Evolutionary conservation across 2,329 filamentous ascomycete genomes (phyloP).

Genomic region (Arthrobotrys megalospora): DNA sequence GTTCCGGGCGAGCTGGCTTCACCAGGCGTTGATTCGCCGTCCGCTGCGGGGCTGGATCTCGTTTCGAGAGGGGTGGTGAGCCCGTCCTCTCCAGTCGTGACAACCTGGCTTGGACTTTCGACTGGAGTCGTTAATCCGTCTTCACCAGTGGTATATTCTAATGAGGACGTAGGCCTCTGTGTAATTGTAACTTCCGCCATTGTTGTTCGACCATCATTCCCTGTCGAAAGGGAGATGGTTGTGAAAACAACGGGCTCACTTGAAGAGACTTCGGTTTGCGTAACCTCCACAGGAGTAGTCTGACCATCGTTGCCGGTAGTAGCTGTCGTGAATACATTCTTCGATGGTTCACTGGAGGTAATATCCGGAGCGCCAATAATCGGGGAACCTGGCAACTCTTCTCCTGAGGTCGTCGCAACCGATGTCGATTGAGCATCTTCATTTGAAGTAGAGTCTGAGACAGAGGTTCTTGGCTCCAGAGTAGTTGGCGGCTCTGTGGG

Average conservation of each 20-base stretch:
- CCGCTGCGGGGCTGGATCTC: background rate
- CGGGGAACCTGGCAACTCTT: background rate
- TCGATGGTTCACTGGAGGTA: background rate
- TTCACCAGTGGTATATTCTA: background rate
- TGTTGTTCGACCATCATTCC: background rate
- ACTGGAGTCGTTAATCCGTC: conserved; percentile 9
- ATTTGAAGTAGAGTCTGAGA: background rate
- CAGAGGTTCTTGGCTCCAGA: background rate
- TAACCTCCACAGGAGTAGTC: background rate
- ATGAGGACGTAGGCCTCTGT: background rate
- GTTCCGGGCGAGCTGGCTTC: background rate
- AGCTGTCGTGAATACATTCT: background rate
- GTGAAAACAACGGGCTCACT: background rate
- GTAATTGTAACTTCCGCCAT: background rate
- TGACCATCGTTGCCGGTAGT: background rate
- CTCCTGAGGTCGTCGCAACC: background rate
- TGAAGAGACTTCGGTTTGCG: background rate
- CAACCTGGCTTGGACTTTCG: background rate
- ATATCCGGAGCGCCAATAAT: conserved; percentile 3
- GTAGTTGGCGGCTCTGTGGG: background rate
- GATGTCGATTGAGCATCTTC: background rate
- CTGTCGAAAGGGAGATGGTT: background rate
- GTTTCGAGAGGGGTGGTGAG: background rate
- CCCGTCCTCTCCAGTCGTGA: background rate
- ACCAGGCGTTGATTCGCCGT: no score